Conservation (phyloP, 805 yeast species). For the Monosporozyma servazzii region DNA sequence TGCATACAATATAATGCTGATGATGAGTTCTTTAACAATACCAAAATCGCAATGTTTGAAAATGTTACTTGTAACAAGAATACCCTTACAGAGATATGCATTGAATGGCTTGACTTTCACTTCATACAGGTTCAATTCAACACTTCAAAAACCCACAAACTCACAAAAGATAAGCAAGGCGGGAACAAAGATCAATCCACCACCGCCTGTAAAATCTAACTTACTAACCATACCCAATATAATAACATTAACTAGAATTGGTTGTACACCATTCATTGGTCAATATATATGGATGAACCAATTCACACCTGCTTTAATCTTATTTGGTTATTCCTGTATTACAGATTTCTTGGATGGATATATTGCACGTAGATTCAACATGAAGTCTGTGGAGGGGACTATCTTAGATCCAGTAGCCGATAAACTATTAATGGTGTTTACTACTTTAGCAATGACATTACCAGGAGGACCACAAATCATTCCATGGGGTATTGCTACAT, state of each 20-base stretch:
- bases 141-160: background rate
- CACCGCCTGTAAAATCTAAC: background rate
- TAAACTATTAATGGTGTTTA: conserved; percentile 76
- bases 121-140: background rate
- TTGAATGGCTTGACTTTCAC: background rate
- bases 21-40: background rate
- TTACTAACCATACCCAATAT: conserved; percentile 55
- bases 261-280: conserved; percentile 78
- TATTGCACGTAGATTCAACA: conserved; percentile 72
- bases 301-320: conserved; percentile 51
- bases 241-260: conserved; percentile 71
- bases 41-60: background rate
- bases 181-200: background rate
- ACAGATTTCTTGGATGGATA: conserved; percentile 91
- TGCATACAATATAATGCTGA: background rate
- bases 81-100: background rate
- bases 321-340: conserved; percentile 77
- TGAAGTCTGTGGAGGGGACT: conserved; percentile 78
- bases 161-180: background rate
- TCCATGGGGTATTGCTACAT: conserved; percentile 56
- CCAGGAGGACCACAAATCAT: conserved; percentile 45
- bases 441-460: conserved; percentile 66
- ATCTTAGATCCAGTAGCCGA: conserved; percentile 95
- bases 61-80: background rate
- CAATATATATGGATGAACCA: conserved; percentile 60